Evolutionary conservation across 345 rosid genomes (phyloP).

Genomic region (thale cress (Arabidopsis thaliana)): DNA sequence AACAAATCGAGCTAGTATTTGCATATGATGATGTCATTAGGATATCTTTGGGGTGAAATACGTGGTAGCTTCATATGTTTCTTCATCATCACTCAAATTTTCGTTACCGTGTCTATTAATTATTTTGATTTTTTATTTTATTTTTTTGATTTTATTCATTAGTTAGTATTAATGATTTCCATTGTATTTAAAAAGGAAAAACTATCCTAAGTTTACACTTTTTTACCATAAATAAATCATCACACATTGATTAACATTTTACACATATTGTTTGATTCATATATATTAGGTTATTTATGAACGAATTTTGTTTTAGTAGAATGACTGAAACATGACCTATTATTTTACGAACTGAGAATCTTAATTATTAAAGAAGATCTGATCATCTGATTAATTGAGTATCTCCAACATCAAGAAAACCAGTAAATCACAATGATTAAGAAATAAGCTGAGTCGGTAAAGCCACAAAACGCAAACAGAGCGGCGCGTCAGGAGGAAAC

Average conservation of each 20-base stretch:
- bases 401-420: conserved; percentile 20
- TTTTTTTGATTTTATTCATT: not conserved
- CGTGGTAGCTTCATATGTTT: conserved; percentile 33
- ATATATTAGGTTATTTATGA: no score
- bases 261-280: not conserved
- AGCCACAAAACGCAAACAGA: conserved; percentile 26
- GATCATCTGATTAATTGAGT: conserved; percentile 12
- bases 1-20: conserved; percentile 18
- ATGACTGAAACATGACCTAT: not conserved
- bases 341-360: not conserved
- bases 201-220: not conserved
- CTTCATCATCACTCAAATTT: conserved; percentile 12
- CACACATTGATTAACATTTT: not conserved
- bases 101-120: conserved; percentile 14
- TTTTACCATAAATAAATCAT: not conserved
- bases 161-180: not conserved
- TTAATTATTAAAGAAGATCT: not conserved
- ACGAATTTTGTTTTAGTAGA: no score
- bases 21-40: conserved; percentile 49
- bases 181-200: not conserved
- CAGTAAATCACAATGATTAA: conserved; percentile 1
- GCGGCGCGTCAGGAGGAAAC: conserved; percentile 37
- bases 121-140: not conserved
- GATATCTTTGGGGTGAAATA: conserved; percentile 35
- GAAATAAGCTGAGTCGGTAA: conserved; percentile 27